Base-by-base conservation (phyloP, 345 rosid species). In the Citropsis articulata region DNA sequence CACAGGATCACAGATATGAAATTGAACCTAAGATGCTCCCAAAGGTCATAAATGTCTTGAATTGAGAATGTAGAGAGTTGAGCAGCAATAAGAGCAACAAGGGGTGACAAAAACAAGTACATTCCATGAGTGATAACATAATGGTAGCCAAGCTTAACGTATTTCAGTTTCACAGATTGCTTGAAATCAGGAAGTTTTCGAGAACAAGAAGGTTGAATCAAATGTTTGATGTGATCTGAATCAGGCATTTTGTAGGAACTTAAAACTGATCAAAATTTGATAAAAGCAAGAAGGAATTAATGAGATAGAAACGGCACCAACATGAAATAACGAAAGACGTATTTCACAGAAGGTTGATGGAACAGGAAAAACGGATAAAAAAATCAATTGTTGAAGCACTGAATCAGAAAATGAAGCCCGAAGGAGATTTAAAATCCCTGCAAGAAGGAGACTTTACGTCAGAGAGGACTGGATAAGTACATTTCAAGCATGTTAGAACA, bases 21-120 rank as follows among this genome's bases (percentile, higher is more conserved):
- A 75, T 86, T 90, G 77, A 83, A 87, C n/a, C 73, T 80, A 50
- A 90, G 91, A 55, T 87, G 88, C 36, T 81, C 83, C 92, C 90
- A 86, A 13, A 90, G 86, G 27, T 82, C 85, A 66, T 73, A 78
- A 8, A 90, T 60, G 66, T 86, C 92, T 28, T 71, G 70, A 22
- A 82, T 78, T 30, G 87, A 72, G 69, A 87, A 81, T 10, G 87
- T 84, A 5, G 88, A 86, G 38, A 85, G 80, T 66, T 88, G 86
- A 1, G 87, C 84, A 2, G 84, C 78, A 8, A 86, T 77, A 21
- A 83, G 77, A 24, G 77, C 83, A 48, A 86, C 68, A 68, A 85
- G 78, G 56, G 92, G 92, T 69, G 81, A 70, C 22, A 81, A 75
- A 75, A 85, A 79, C 2, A 88, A 86, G 65, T 87, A 84, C 83